Evolutionary conservation across 345 rosid species (phyloP).

Genomic region (Xanthoceras sorbifolium): DNA sequence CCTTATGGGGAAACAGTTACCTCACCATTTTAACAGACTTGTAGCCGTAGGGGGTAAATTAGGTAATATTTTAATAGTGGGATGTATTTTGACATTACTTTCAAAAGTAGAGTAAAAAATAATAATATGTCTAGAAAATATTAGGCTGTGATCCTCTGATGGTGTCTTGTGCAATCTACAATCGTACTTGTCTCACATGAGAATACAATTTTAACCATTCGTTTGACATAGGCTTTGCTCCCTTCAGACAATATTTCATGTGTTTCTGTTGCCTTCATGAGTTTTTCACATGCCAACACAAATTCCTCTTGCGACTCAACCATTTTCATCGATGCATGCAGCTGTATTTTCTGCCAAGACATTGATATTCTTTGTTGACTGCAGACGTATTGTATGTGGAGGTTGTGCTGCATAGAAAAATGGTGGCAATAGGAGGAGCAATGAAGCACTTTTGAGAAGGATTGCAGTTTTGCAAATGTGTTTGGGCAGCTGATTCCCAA

Average conservation of each 20-base stretch:
- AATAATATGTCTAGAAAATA: too few species aligned
- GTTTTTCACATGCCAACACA: background rate
- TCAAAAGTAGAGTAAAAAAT: too few species aligned
- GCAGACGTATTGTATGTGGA: constrained; percentile 79
- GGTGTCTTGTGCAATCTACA: too few species aligned
- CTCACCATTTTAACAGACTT: too few species aligned
- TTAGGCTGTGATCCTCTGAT: too few species aligned
- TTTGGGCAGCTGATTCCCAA: constrained; percentile 24
- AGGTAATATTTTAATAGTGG: too few species aligned
- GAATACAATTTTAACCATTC: background rate
- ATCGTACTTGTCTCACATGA: background rate
- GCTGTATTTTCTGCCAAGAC: background rate
- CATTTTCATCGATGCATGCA: background rate
- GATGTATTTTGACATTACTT: too few species aligned
- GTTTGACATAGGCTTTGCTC: background rate
- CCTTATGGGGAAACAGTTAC: too few species aligned
- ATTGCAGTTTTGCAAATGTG: constrained; percentile 3
- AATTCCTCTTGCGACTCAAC: background rate
- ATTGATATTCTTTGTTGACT: background rate
- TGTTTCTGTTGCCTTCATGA: background rate
- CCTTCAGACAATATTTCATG: background rate
- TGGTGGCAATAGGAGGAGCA: background rate
- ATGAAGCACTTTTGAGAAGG: constrained; percentile 8
- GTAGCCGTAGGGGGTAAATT: too few species aligned
- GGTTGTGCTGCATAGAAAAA: constrained; percentile 60